phyloP scores from a whole-genome alignment of 129 eudicot genomes.

The Pseudognaphalium luteoalbum region DNA sequence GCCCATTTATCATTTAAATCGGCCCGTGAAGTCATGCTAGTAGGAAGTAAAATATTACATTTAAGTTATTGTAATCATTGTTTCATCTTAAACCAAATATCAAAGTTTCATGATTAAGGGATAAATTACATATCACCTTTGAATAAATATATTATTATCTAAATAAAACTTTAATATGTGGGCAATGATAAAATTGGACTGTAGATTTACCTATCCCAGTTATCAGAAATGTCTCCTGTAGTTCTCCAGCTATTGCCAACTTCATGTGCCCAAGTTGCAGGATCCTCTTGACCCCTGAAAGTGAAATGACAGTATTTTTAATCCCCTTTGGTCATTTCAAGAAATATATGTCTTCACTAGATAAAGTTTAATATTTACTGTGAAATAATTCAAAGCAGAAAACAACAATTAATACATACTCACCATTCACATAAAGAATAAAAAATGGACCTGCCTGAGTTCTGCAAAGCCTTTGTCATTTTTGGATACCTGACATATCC shows the following conservation, averaged over 20 bases:
- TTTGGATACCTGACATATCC: slow-evolving; percentile 58
- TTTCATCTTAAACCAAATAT: not conserved
- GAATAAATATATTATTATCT: no score
- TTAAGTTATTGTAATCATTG: not conserved
- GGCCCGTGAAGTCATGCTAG: slow-evolving; percentile 76
- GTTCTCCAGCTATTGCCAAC: slow-evolving; percentile 98
- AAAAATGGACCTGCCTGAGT: slow-evolving; percentile 79
- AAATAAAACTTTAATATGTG: not conserved
- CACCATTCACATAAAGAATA: slow-evolving; percentile 92
- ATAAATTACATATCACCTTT: no score
- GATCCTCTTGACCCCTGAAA: slow-evolving; percentile 83
- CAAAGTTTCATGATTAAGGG: not conserved
- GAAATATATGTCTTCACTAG: not conserved
- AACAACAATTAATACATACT: slow-evolving; percentile 23
- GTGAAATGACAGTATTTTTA: slow-evolving; percentile 14
- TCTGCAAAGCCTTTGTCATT: slow-evolving; percentile 75
- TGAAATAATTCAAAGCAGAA: not conserved
- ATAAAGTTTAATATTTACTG: not conserved
- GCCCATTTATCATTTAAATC: slow-evolving; percentile 88
- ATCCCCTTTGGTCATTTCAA: slow-evolving; percentile 10
- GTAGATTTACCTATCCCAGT: slow-evolving; percentile 65
- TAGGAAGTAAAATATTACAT: not conserved
- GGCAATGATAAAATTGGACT: not conserved
- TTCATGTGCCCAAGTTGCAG: slow-evolving; percentile 84
- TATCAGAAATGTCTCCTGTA: slow-evolving; percentile 80